Percentiles rank a stretch among this genome's conserved stretches.
phyloP scores from a whole-genome alignment of 2,329 filamentous ascomycete genomes.

The Apiospora malaysiana region DNA sequence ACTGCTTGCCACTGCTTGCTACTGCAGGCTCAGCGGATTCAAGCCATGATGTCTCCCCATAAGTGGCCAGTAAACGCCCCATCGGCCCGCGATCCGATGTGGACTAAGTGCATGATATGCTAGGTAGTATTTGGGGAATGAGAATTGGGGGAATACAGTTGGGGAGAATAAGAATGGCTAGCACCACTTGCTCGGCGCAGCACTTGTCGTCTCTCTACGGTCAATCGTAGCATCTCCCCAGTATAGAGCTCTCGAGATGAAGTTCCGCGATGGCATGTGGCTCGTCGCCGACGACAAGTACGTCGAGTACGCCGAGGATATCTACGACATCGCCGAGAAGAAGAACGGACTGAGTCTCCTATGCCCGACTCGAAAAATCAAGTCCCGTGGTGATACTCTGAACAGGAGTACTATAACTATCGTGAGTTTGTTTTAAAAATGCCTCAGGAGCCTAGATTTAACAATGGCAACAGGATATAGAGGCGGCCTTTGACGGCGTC shows the following conservation, averaged over 20 bases:
- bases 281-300: constrained; percentile 64
- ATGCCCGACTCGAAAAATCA: constrained; percentile 63
- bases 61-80: not conserved
- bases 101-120: not conserved
- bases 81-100: constrained; percentile 10
- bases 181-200: not conserved
- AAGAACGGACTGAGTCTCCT: constrained; percentile 58
- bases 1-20: not conserved
- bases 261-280: constrained; percentile 73
- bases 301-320: constrained; percentile 70
- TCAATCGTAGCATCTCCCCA: no score
- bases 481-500: constrained; percentile 63
- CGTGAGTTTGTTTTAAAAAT: constrained; percentile 37
- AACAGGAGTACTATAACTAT: constrained; percentile 62
- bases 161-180: not conserved
- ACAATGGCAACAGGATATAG: constrained; percentile 50
- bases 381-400: constrained; percentile 59
- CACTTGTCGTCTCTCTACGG: not conserved
- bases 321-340: constrained; percentile 57
- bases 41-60: constrained; percentile 9
- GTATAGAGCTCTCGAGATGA: constrained; percentile 48
- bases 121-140: not conserved
- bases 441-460: not conserved
- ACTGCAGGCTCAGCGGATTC: not conserved
- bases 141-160: not conserved